These are phyloP conservation scores for Carex kokanica DNA, from an alignment of 176 grass and related monocot genomes.

Conservation along the genomic window DNA sequence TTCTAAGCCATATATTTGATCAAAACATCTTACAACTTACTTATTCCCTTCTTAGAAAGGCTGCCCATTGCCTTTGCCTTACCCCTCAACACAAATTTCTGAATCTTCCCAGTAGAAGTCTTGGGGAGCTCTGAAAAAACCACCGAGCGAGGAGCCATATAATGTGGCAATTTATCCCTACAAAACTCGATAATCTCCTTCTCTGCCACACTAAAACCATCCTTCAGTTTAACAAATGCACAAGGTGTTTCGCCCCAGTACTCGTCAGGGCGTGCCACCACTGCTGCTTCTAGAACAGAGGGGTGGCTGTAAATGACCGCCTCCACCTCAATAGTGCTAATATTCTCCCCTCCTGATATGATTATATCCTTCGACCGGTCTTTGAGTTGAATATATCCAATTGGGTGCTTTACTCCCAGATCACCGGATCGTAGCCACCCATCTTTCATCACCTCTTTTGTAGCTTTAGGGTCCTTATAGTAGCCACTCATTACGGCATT, in stretches of 20 bases:
- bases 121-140: slow-evolving; percentile 24
- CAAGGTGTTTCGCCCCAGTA: slow-evolving; percentile 42
- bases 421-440: slow-evolving; percentile 40
- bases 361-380: slow-evolving; percentile 34
- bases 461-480: slow-evolving; percentile 27
- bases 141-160: slow-evolving; percentile 13
- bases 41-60: slow-evolving; percentile 3
- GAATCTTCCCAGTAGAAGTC: slow-evolving; percentile 26
- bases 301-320: slow-evolving; percentile 21
- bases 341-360: slow-evolving; percentile 41
- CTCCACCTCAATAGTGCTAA: slow-evolving; percentile 42
- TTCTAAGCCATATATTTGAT: not conserved
- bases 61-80: slow-evolving; percentile 9
- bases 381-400: slow-evolving; percentile 37
- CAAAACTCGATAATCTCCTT: slow-evolving; percentile 29
- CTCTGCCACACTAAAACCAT: not conserved
- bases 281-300: slow-evolving; percentile 32
- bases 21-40: not conserved
- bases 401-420: slow-evolving; percentile 31
- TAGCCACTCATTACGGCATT: slow-evolving; percentile 41
- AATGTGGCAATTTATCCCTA: slow-evolving; percentile 17
- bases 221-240: slow-evolving; percentile 34
- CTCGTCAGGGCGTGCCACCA: slow-evolving; percentile 28
- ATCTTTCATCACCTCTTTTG: slow-evolving; percentile 23
- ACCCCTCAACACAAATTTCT: slow-evolving; percentile 29